phyloP scores from a whole-genome alignment of 1,284 basidiomycete genomes.

The Gymnopus androsaceus region DNA sequence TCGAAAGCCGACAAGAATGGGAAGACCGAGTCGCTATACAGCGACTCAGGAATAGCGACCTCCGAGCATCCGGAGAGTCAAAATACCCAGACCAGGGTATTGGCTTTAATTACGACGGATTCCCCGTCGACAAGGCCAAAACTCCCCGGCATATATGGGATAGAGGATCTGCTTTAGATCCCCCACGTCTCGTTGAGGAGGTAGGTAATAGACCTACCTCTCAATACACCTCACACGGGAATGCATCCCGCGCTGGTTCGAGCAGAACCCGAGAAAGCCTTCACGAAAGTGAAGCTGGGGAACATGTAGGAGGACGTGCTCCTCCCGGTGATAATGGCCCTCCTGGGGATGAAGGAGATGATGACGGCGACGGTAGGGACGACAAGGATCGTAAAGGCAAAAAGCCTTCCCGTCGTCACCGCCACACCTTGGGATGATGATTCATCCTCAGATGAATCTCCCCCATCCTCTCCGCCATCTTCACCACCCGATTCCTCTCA shows the following conservation, averaged over 20 bases:
- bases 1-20: too few species aligned
- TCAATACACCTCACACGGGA: too few species aligned
- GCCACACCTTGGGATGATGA: background rate
- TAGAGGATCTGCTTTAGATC: background rate
- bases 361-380: background rate
- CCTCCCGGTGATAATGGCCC: background rate
- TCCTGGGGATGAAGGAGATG: background rate
- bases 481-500: too few species aligned
- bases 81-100: background rate
- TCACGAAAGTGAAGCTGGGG: too few species aligned
- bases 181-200: too few species aligned
- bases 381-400: background rate
- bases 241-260: too few species aligned
- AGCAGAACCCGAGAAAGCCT: too few species aligned
- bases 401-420: background rate
- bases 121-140: background rate
- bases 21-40: background rate
- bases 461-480: too few species aligned
- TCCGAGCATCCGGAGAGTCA: background rate
- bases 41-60: background rate
- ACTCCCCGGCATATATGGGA: background rate
- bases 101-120: background rate
- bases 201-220: too few species aligned
- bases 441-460: too few species aligned
- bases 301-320: too few species aligned